Base-by-base conservation (phyloP, 1,284 basidiomycete genomes). In the Sporisorium exsertum region DNA sequence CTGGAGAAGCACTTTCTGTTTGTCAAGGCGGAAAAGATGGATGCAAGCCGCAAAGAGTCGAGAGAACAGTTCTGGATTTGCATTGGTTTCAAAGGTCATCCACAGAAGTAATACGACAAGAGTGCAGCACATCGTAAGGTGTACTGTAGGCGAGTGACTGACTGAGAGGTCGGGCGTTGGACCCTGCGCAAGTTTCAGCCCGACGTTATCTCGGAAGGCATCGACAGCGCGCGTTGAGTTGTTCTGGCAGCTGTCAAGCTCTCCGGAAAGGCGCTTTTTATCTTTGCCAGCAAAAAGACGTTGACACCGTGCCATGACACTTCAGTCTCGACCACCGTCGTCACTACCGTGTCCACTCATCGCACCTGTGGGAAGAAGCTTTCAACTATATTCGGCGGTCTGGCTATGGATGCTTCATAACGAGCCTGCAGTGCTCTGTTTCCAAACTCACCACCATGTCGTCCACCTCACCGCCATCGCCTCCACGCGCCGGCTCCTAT, bases 21-120 rank as follows among this genome's bases (percentile, higher is more conserved):
- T 35, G 81, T 83, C 56, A 78, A 74, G 35, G 58, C 73, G 3
- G 80, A 79, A 24, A 83, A 83, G 58, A 77, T 81, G 71, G 64
- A 67, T 1, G 81, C 80, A 4, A 81, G 80, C 50, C 74, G 81
- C 7, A 57, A 80, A 37, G 76, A 74, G 53, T 81, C 80, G 7
- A 64, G 78, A 27, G 81, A 83, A 46, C 77, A 78, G 46, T 83
- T 79, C 47, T 83, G 81, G 81, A 69, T 83, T 32, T 81, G 80
- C 24, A 62, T 63, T 27, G 79, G 79, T 1, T 76, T 64, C 46
- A 74, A 61, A 45, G 64, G 77, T 32, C 40, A 18, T 29, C 52
- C 12, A 13, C 8, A 20, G 16, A 20, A 45, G 29, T 42, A 56
- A 26, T 43, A 5, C 35, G 10, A 58, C 16, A 3, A 35, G 24